phyloP scores from a whole-genome alignment of 2,329 filamentous ascomycete species.

The Epichloe scottii region DNA sequence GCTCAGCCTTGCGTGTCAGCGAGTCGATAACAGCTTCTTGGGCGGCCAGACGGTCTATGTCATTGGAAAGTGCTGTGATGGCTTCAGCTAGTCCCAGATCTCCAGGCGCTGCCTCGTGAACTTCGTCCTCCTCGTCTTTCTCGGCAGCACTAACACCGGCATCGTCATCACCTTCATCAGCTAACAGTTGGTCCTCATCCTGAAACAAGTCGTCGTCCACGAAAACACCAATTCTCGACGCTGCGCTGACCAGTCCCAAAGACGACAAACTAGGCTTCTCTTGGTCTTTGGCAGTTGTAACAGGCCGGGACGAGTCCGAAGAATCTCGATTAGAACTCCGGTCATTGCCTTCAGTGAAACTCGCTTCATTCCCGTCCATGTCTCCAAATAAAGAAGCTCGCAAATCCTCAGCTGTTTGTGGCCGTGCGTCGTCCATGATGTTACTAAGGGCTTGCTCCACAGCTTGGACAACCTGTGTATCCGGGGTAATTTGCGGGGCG shows the following conservation, averaged over 20 bases:
- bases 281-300: conserved; percentile 27
- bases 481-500: conserved; percentile 43
- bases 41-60: conserved; percentile 77
- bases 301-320: conserved; percentile 34
- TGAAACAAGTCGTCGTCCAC: conserved; percentile 86
- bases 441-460: conserved; percentile 87
- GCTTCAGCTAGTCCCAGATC: conserved; percentile 90
- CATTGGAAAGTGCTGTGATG: conserved; percentile 73
- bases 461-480: conserved; percentile 74
- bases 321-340: conserved; percentile 50
- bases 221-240: conserved; percentile 83
- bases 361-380: conserved; percentile 28
- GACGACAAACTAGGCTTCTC: conserved; percentile 83
- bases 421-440: conserved; percentile 71
- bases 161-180: conserved; percentile 69
- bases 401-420: conserved; percentile 50
- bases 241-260: conserved; percentile 76
- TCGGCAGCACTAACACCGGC: conserved; percentile 39
- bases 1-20: conserved; percentile 81
- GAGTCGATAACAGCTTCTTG: conserved; percentile 90
- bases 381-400: conserved; percentile 51
- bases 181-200: conserved; percentile 73
- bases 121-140: conserved; percentile 59
- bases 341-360: conserved; percentile 40
- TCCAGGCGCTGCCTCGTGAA: conserved; percentile 88